These are phyloP conservation scores for Penicillium sclerotigenum DNA, from an alignment of 2,329 filamentous ascomycete genomes.

Conservation along the genomic window DNA sequence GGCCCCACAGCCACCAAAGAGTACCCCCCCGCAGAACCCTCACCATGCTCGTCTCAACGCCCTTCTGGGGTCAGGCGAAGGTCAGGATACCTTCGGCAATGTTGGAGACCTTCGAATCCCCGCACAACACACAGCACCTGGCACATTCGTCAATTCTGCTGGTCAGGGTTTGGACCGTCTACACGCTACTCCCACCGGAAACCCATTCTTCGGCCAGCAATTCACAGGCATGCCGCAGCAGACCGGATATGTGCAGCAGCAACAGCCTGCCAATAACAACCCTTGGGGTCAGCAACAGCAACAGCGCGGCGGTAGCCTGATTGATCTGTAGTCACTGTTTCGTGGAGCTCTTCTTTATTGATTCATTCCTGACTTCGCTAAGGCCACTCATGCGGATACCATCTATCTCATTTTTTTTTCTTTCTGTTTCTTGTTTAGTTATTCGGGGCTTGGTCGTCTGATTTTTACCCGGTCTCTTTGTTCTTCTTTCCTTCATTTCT, in stretches of 20 bases:
- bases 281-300: slow-evolving; percentile 54
- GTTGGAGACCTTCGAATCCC: slow-evolving; percentile 94
- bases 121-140: slow-evolving; percentile 91
- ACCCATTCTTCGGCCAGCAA: slow-evolving; percentile 79
- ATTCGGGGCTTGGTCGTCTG: neutral
- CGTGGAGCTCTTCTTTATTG: neutral
- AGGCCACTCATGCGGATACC: slow-evolving; percentile 10
- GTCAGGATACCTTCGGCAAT: slow-evolving; percentile 96
- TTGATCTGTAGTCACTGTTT: slow-evolving; percentile 53
- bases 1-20: slow-evolving; percentile 34
- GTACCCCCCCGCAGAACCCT: slow-evolving; percentile 47
- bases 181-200: slow-evolving; percentile 66
- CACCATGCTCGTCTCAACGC: slow-evolving; percentile 75
- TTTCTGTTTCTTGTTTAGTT: neutral
- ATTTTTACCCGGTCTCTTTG: slow-evolving; percentile 4
- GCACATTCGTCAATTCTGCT: slow-evolving; percentile 93
- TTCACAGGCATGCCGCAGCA: slow-evolving; percentile 66
- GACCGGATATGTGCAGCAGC: slow-evolving; percentile 45
- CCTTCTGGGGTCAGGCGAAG: slow-evolving; percentile 80
- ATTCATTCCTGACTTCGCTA: slow-evolving; percentile 1
- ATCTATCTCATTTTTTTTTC: neutral
- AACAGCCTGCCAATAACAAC: slow-evolving; percentile 50
- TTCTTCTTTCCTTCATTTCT: neutral
- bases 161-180: slow-evolving; percentile 73
- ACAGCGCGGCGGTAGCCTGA: slow-evolving; percentile 56